Base-by-base conservation (phyloP, 1,139 yeast genomes). In the Scheffersomyces stambukii region DNA sequence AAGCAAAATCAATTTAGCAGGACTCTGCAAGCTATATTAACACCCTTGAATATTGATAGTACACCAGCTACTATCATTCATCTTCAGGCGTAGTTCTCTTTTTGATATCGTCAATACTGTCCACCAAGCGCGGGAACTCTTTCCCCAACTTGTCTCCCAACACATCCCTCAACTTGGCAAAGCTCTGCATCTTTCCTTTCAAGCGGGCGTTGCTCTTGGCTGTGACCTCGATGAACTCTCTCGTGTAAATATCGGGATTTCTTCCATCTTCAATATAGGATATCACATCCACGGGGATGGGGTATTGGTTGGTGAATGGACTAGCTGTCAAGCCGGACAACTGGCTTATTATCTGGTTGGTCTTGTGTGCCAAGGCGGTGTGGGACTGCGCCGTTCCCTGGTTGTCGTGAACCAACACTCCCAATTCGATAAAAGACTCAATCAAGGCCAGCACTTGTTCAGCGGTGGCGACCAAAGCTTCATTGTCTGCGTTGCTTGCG, bases 191-290 rank as follows among this genome's bases (percentile, higher is more conserved):
- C 53, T 85, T 85, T 7, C 96, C 98, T 50, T 88, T 76, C 36
- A 91, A 66, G 40, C 81, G 75, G 46, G 94, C 96, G 52, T 91
- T 91, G 36, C 88, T 80, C 45, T 85, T 81, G 16, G 89, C 81
- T 13, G 91, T 82, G 24, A 91, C 85, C 53, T 91, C 98, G 8
- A 89, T 86, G 57, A 91, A 91, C 57, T 93, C 98, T 50, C 98
- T 70, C 0, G 97, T 88, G 54, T 91, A 91, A 27, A 91, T 89
- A 50, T 91, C 97, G 0, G 99, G 98, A 50, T 91, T 91, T 42
- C 98, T 67, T 2, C 98, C 98, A 46, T 88, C 95, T 50, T 91
- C 97, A 25, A 91, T 85, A 50, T 91, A 83, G 37, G 80, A 78
- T 6, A 85, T 60, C 10, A 85, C 88, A 48, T 85, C 95, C 25